Conservation (phyloP, 2,329 filamentous ascomycete genomes). For the Ramichloridium luteum region DNA sequence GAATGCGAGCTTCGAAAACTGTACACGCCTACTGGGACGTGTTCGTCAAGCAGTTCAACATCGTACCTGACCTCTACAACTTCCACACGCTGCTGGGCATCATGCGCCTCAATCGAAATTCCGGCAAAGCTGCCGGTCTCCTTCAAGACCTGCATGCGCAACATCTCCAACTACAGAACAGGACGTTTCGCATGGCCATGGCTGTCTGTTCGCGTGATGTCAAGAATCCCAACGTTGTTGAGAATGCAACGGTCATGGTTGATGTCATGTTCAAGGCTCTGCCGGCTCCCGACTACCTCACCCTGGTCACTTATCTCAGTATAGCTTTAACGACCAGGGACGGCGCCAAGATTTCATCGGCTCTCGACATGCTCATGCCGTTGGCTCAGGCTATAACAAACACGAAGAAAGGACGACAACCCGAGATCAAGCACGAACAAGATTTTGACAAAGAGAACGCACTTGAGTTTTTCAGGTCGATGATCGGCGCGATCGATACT, state of each 20-base stretch:
- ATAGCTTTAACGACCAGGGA: constrained; percentile 36
- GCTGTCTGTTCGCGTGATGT: constrained; percentile 62
- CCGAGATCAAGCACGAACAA: too few species aligned
- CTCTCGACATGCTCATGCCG: constrained; percentile 16
- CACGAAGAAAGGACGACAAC: too few species aligned
- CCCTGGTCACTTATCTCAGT: constrained; percentile 45
- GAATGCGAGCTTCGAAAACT: constrained; percentile 47
- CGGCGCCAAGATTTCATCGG: constrained; percentile 17
- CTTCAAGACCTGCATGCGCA: constrained; percentile 33
- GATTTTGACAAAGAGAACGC: constrained; percentile 9
- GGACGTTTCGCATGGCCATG: constrained; percentile 61
- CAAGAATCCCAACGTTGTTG: constrained; percentile 58
- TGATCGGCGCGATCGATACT: constrained; percentile 20
- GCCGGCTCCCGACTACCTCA: constrained; percentile 37
- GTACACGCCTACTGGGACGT: constrained; percentile 68
- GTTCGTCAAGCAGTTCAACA: constrained; percentile 47
- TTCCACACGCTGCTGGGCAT: constrained; percentile 56
- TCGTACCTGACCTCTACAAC: constrained; percentile 61
- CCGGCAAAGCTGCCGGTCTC: constrained; percentile 47
- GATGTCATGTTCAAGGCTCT: constrained; percentile 45
- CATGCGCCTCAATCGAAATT: constrained; percentile 54
- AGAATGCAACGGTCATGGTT: constrained; percentile 53
- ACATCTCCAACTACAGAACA: constrained; percentile 25
- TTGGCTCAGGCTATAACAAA: too few species aligned
- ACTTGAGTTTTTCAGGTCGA: constrained; percentile 12